Percentiles rank a stretch among this genome's conserved stretches.
Conservation (phyloP, 2,329 filamentous ascomycete genomes). For the Cladophialophora yegresii region DNA sequence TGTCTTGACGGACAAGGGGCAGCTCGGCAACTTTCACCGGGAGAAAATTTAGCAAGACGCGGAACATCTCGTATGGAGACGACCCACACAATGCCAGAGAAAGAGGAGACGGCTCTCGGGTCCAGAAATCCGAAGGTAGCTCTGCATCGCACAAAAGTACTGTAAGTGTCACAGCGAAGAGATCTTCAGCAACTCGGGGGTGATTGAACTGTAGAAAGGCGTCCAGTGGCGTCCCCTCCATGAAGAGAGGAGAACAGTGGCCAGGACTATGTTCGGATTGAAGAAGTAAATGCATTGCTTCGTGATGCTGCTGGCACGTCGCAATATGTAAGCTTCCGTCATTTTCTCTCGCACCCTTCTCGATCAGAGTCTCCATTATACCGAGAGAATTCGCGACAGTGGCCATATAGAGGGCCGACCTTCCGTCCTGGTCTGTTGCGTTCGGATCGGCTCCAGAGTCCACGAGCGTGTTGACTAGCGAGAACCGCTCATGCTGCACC, state of each 20-base stretch:
- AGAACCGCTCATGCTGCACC: slow-evolving; percentile 1
- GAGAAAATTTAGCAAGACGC: background rate
- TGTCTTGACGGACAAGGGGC: slow-evolving; percentile 12
- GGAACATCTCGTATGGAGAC: slow-evolving; percentile 12
- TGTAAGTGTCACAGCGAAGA: slow-evolving; percentile 9
- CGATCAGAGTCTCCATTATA: slow-evolving; percentile 3
- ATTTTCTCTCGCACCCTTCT: slow-evolving; percentile 9
- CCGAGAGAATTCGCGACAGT: slow-evolving; percentile 10
- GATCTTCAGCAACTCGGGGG: background rate
- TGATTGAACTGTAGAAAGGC: slow-evolving; percentile 12
- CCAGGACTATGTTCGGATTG: slow-evolving; percentile 8
- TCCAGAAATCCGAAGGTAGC: slow-evolving; percentile 6
- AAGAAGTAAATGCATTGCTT: slow-evolving; percentile 16
- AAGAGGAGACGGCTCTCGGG: background rate
- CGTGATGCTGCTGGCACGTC: slow-evolving; percentile 14
- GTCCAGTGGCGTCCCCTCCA: slow-evolving; percentile 11
- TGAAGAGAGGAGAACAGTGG: slow-evolving; percentile 6
- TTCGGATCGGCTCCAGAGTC: slow-evolving; percentile 8
- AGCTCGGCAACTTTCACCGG: slow-evolving; percentile 3
- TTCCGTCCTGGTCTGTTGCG: background rate
- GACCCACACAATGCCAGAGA: slow-evolving; percentile 8
- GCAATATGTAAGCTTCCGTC: slow-evolving; percentile 18
- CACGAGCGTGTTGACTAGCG: slow-evolving; percentile 6
- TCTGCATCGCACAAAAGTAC: slow-evolving; percentile 13
- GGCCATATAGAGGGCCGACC: slow-evolving; percentile 13